Evolutionary conservation across 2,329 filamentous ascomycete species (phyloP).

Genomic region (Calonectria multiphialidica): DNA sequence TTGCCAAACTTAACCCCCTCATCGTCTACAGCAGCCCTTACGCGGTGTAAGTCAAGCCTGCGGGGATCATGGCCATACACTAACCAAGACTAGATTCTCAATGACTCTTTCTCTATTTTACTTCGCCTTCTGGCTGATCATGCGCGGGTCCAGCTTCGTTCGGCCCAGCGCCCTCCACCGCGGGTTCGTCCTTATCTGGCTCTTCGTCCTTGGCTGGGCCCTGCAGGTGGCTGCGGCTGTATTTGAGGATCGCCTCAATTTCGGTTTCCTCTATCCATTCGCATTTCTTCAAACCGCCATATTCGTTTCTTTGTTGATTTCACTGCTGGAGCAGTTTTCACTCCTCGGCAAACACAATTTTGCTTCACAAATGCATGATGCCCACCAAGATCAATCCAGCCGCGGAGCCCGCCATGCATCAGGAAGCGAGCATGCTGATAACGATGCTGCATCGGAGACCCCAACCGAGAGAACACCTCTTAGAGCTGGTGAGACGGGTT

Average conservation of each 20-base stretch:
- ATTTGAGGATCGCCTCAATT: constrained; percentile 78
- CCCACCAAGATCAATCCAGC: constrained; percentile 55
- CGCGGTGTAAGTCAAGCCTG: constrained; percentile 66
- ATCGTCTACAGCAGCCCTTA: constrained; percentile 94
- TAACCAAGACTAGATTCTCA: constrained; percentile 68
- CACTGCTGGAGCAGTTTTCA: constrained; percentile 83
- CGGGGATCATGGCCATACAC: background rate
- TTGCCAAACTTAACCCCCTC: constrained; percentile 87
- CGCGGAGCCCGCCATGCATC: constrained; percentile 29
- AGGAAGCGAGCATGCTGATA: constrained; percentile 38
- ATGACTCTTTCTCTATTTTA: constrained; percentile 89
- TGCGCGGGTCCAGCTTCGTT: constrained; percentile 81
- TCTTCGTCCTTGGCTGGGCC: constrained; percentile 81
- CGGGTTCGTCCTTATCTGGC: constrained; percentile 85
- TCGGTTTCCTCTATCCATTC: constrained; percentile 83
- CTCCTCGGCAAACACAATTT: constrained; percentile 80
- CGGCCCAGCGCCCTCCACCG: constrained; percentile 90
- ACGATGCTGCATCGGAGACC: constrained; percentile 41
- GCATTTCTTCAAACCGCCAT: constrained; percentile 83
- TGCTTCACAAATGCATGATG: constrained; percentile 67
- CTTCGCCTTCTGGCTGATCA: constrained; percentile 84
- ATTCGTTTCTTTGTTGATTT: constrained; percentile 80
- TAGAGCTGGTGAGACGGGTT: constrained; percentile 49
- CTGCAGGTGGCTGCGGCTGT: constrained; percentile 80
- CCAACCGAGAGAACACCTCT: constrained; percentile 68